A percentile compares a stretch with the other conserved stretches of the same genome.
Evolutionary conservation across 2,329 filamentous ascomycete species (phyloP).

Genomic region (Pyricularia grisea): DNA sequence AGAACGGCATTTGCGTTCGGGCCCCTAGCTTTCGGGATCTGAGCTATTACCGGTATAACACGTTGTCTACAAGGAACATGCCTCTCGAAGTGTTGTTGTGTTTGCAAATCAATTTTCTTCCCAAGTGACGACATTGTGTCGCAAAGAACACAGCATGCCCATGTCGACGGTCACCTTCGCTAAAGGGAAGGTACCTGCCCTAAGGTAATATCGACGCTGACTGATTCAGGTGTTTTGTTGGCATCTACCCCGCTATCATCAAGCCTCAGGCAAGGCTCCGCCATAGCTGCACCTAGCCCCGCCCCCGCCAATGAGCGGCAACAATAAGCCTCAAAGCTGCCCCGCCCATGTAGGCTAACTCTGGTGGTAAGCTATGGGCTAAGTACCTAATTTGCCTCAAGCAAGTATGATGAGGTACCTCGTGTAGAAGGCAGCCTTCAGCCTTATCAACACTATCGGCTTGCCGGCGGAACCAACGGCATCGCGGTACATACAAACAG

Average conservation of each 20-base stretch:
- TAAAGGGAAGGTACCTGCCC: not conserved
- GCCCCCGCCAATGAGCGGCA: not conserved
- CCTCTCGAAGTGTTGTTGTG: not conserved
- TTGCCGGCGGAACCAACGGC: not conserved
- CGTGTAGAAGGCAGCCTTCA: not conserved
- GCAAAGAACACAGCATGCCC: not conserved
- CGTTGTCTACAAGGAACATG: not conserved
- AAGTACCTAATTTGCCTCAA: not conserved
- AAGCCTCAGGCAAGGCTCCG: not conserved
- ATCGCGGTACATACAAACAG: not conserved
- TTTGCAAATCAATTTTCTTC: not conserved
- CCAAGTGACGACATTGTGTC: not conserved
- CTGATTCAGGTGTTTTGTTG: not conserved
- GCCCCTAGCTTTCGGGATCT: not conserved
- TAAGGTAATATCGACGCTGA: not conserved
- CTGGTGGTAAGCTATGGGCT: not conserved
- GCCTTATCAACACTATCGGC: not conserved
- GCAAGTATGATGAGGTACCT: not conserved
- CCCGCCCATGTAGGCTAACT: not conserved
- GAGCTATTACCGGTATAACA: too few species aligned
- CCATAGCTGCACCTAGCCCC: not conserved
- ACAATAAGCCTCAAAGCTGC: not conserved
- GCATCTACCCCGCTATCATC: not conserved
- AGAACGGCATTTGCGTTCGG: not conserved
- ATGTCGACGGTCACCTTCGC: not conserved